Percentiles rank a stretch among this genome's conserved stretches.
Conservation (phyloP, 192 early-diverging fungal genomes). For the Phlyctochytrium bullatum region DNA sequence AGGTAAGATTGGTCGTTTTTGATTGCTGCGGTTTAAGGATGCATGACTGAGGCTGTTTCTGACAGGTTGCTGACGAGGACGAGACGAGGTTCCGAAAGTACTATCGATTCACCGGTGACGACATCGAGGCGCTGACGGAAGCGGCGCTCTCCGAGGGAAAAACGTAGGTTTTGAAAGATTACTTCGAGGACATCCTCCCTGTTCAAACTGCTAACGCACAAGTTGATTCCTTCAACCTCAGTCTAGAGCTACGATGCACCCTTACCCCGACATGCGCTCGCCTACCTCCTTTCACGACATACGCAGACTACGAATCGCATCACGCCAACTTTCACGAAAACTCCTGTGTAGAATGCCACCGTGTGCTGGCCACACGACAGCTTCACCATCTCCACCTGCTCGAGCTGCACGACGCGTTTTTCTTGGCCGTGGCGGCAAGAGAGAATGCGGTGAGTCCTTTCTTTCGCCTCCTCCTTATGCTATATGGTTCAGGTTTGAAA, state of each 20-base stretch:
- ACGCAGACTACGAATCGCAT: constrained; percentile 27
- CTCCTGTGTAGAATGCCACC: constrained; percentile 27
- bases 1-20: too few relatives aligned
- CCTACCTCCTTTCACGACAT: constrained; percentile 14
- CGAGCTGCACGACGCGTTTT: constrained; percentile 27
- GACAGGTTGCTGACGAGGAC: neutral
- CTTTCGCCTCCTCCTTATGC: neutral
- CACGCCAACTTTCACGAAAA: constrained; percentile 23
- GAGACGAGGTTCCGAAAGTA: neutral
- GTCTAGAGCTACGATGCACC: neutral
- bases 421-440: neutral
- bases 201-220: neutral
- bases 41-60: too few relatives aligned
- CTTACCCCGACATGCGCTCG: neutral
- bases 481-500: neutral
- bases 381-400: constrained; percentile 28
- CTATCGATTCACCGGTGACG: neutral
- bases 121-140: neutral
- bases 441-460: constrained; percentile 9
- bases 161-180: neutral
- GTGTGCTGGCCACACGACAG: constrained; percentile 26
- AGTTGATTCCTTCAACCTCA: neutral
- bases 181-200: too few relatives aligned
- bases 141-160: neutral
- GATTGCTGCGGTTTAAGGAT: too few relatives aligned